These are phyloP conservation scores for Phytophthora quininea DNA, from an alignment of 352 stramenopile species.

Conservation along the genomic window DNA sequence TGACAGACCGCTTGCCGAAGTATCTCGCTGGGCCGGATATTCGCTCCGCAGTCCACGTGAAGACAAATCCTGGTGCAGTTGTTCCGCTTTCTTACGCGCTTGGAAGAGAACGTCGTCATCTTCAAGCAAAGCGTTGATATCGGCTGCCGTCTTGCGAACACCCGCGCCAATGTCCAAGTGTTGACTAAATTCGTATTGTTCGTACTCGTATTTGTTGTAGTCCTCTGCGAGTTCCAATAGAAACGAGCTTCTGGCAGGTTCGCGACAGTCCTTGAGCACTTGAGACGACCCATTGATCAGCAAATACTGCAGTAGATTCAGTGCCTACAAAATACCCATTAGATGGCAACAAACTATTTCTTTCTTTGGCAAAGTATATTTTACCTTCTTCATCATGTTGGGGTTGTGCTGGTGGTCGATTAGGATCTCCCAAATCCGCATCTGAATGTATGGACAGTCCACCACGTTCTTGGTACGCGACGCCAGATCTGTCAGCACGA, in stretches of 20 bases:
- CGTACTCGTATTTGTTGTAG: conserved; percentile 79
- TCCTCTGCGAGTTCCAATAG: conserved; percentile 48
- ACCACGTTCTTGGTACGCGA: conserved; percentile 75
- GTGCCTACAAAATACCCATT: conserved; percentile 29
- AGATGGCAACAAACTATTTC: too few species aligned
- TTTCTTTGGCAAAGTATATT: neutral
- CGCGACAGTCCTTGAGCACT: conserved; percentile 66
- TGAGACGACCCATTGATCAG: conserved; percentile 75
- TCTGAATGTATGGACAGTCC: conserved; percentile 76
- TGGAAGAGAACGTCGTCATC: conserved; percentile 61
- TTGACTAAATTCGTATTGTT: conserved; percentile 79
- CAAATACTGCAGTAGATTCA: conserved; percentile 67
- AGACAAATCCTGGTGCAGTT: conserved; percentile 63
- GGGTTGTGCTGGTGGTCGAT: conserved; percentile 64
- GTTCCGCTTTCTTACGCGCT: conserved; percentile 49
- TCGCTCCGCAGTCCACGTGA: conserved; percentile 47
- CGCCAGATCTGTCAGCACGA: conserved; percentile 62
- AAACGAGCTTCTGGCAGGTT: conserved; percentile 49
- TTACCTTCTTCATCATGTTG: conserved; percentile 61
- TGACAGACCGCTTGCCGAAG: neutral
- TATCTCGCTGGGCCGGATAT: conserved; percentile 29
- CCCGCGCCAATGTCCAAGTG: conserved; percentile 69
- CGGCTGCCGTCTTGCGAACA: conserved; percentile 61
- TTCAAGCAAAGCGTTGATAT: conserved; percentile 54
- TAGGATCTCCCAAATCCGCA: conserved; percentile 72